Evolutionary conservation across 192 early-diverging fungal species (phyloP), one percentile per base, ranked within the genome.

Genomic region (Entomortierella beljakovae): DNA sequence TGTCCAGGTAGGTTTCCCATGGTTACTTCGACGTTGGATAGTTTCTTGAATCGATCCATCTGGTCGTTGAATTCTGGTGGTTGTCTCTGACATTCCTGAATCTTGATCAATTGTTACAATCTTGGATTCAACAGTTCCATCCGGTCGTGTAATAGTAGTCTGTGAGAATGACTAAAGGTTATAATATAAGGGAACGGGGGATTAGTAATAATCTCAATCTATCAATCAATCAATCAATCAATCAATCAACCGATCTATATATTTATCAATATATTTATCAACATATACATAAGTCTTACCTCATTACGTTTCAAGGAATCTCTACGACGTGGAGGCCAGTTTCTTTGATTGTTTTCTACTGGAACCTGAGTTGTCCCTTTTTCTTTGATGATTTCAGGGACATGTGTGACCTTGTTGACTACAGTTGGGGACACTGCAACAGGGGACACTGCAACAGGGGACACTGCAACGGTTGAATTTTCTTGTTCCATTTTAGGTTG

Each of bases 31-130:
- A 54, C 15, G 11, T 18, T 54, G 52, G 10, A 57, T 35, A 1
- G 70, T 57, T 42, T 72, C 70, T 32, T 64, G 40, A 38, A 72
- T 35, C 4, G 70, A 72, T 22, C 70, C 70, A 18, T 74, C 64
- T 13, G 40, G 25, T 42, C 60, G 57, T 20, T 52, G 31, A 8
- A 74, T 31, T 28, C 57, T 48, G 28, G 50, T 53, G 26, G 20
- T 35, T 2, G 71, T 74, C 57, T 66, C 71, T 3, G 55, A 40
- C 0, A 54, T 40, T 6, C 54, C 70, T 0, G 57, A 43, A 2
- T 43, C 20, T 16, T 23, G 61, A 25, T 58, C 42, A 15, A 64
- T 20, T 29, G 38, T 65, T 13, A 74, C 64, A 0, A 40, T 66
- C 57, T 61, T 65, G 40, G 57, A 61, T 32, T 74, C 63, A 15